Conservation (phyloP, 768 basidiomycete genomes). For the Hypholoma sublateritium region DNA sequence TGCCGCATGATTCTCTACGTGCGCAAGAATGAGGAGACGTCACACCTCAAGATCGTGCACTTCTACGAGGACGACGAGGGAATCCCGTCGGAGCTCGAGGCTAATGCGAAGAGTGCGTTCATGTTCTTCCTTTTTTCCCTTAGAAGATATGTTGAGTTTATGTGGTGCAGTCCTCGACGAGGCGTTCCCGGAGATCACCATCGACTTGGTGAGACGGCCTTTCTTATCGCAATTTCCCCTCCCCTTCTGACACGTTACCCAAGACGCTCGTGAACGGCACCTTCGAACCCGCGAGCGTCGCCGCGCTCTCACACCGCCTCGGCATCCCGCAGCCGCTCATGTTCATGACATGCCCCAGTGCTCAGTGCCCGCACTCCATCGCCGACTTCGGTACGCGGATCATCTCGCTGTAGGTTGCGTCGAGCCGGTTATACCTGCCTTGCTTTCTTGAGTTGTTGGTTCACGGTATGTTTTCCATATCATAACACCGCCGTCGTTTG, state of each 20-base stretch:
- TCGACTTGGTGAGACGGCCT: conserved; percentile 24
- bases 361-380: conserved; percentile 16
- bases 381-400: conserved; percentile 24
- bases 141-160: background rate
- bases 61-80: conserved; percentile 53
- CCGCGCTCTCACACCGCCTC: conserved; percentile 22
- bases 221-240: background rate
- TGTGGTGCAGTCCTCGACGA: conserved; percentile 30
- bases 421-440: too few relatives aligned
- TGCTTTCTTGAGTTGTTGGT: too few relatives aligned
- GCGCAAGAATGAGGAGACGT: conserved; percentile 66
- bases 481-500: too few relatives aligned
- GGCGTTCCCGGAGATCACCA: conserved; percentile 50
- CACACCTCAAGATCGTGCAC: conserved; percentile 67
- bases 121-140: background rate
- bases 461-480: too few relatives aligned
- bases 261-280: conserved; percentile 23
- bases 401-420: conserved; percentile 14
- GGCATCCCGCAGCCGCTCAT: conserved; percentile 23
- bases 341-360: conserved; percentile 29
- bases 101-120: conserved; percentile 60
- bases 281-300: conserved; percentile 24
- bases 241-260: background rate
- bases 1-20: conserved; percentile 70
- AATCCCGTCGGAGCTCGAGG: conserved; percentile 70